Conservation (phyloP, 768 basidiomycete species). For the Psilocybe tampanensis region DNA sequence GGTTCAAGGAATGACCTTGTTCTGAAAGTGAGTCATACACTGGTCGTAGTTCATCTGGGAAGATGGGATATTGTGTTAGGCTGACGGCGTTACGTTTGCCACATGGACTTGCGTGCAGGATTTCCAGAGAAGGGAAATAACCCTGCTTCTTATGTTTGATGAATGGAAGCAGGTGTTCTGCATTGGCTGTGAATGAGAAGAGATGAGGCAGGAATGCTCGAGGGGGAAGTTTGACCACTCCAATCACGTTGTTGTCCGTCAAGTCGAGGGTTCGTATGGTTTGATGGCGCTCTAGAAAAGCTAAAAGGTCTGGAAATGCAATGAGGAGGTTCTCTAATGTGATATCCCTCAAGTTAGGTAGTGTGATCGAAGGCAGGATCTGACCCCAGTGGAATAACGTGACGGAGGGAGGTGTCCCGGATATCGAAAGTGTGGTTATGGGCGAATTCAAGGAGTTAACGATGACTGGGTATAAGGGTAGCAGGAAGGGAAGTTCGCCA, state of each 20-base stretch:
- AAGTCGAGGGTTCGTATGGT: constrained; percentile 19
- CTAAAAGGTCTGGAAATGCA: constrained; percentile 19
- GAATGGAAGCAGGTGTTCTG: neutral
- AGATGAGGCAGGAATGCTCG: neutral
- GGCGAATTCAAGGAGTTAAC: constrained; percentile 15
- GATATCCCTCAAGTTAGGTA: constrained; percentile 14
- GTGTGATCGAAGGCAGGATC: constrained; percentile 15
- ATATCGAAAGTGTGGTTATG: constrained; percentile 18
- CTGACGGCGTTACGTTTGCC: neutral
- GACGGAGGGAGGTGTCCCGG: neutral
- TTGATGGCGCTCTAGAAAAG: constrained; percentile 19
- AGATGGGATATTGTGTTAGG: neutral
- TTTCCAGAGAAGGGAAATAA: neutral
- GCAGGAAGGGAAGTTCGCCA: neutral
- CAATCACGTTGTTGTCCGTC: neutral
- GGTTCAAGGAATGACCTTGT: no score
- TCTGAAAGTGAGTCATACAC: neutral
- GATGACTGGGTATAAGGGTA: constrained; percentile 10
- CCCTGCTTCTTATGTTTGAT: neutral
- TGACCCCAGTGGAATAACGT: constrained; percentile 13
- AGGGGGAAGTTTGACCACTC: neutral
- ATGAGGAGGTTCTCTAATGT: constrained; percentile 13
- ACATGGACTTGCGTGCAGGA: neutral
- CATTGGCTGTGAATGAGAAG: neutral
- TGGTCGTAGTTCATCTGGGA: neutral